Conservation (phyloP, 176 grass and related monocot species). For the Ensete glaucum region DNA sequence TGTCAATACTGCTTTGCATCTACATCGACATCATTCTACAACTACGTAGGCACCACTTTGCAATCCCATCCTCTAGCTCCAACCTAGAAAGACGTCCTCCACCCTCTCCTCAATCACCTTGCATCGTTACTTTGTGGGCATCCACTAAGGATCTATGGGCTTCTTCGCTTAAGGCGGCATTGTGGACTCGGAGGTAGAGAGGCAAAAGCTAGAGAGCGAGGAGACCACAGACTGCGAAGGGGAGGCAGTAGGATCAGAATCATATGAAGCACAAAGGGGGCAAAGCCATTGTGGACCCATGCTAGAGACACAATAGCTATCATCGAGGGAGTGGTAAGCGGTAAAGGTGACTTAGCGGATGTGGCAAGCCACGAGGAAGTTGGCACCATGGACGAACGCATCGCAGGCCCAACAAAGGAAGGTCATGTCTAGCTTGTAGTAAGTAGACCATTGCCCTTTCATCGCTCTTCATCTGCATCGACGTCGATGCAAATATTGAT, state of each 20-base stretch:
- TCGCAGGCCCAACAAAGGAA: no score
- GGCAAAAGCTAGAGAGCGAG: fast-evolving
- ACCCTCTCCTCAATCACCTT: no score
- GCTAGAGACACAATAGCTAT: fast-evolving
- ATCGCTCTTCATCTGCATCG: fast-evolving
- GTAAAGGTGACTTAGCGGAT: no score
- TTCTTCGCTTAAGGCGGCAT: fast-evolving
- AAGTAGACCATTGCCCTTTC: no score
- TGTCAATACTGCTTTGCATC: fast-evolving
- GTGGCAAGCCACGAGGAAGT: no score
- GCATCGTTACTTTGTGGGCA: fast-evolving
- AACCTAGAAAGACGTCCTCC: fast-evolving
- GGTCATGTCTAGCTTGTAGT: fast-evolving
- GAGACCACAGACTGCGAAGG: fast-evolving
- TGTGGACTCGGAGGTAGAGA: no score
- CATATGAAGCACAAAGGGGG: no score
- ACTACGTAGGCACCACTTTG: fast-evolving
- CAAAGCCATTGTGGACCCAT: fast-evolving
- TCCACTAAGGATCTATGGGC: fast-evolving
- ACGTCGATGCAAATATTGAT: fast-evolving
- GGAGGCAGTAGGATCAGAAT: no score
- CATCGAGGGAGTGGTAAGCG: no score
- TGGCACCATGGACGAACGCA: no score
- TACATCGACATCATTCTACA: fast-evolving
- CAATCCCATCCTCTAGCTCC: fast-evolving